These are phyloP conservation scores for Lyophyllum semitale DNA, from an alignment of 768 basidiomycete genomes.

Conservation along the genomic window DNA sequence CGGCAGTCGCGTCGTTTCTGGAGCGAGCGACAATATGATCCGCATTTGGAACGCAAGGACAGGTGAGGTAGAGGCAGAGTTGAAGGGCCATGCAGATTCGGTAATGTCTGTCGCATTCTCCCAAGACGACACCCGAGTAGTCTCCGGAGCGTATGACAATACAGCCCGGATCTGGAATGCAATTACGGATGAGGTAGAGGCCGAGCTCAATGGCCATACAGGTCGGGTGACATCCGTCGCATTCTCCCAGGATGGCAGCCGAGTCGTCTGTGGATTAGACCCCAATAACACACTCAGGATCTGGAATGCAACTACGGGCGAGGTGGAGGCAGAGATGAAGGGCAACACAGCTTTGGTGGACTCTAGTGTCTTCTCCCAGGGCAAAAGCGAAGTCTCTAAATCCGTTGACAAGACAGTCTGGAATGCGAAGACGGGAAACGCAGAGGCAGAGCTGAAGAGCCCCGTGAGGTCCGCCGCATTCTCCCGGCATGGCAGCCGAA, in stretches of 20 bases:
- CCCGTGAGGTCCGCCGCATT: neutral
- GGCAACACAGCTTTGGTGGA: neutral
- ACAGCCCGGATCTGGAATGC: neutral
- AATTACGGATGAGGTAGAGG: neutral
- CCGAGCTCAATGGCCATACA: neutral
- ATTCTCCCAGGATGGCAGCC: neutral
- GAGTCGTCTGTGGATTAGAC: neutral
- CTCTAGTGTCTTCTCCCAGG: neutral
- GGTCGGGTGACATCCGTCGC: neutral
- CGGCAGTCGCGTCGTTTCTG: neutral
- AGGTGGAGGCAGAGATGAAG: neutral
- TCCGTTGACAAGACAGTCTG: neutral
- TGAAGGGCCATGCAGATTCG: constrained; percentile 3
- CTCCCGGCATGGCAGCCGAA: neutral
- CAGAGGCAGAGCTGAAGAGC: neutral
- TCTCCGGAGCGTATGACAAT: neutral
- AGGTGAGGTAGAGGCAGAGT: neutral
- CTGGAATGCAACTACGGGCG: neutral
- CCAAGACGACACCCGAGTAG: neutral
- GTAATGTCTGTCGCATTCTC: constrained; percentile 14
- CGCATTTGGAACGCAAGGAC: constrained; percentile 10
- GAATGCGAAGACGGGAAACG: neutral
- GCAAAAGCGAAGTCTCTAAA: neutral
- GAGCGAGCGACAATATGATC: neutral
- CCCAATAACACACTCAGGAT: neutral